A percentile compares a stretch with the other conserved stretches of the same genome.
These are phyloP conservation scores for Cutaneotrichosporon dermatis DNA, from an alignment of 1,284 basidiomycete species.

Conservation along the genomic window DNA sequence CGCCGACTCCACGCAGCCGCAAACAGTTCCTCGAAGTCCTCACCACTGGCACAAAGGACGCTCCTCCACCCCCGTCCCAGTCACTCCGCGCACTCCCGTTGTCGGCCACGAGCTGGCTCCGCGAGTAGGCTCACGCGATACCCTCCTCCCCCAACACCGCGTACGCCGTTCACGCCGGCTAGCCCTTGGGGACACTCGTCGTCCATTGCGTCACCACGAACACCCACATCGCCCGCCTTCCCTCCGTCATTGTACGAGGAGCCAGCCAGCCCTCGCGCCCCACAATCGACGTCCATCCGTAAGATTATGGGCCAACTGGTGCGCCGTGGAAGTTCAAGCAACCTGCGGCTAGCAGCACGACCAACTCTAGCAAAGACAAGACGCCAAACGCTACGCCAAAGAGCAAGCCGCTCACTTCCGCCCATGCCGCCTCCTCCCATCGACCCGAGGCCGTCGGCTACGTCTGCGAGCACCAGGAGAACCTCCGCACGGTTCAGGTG, in stretches of 20 bases:
- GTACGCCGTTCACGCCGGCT: background rate
- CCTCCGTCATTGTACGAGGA: background rate
- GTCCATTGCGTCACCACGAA: background rate
- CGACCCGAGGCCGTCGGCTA: conserved; percentile 47
- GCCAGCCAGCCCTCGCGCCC: background rate
- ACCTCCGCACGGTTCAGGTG: conserved; percentile 66
- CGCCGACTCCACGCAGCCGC: background rate
- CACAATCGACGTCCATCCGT: background rate
- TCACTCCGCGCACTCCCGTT: background rate
- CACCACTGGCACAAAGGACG: background rate
- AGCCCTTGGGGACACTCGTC: background rate
- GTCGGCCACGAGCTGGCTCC: background rate
- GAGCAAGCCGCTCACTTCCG: background rate
- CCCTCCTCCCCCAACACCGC: background rate
- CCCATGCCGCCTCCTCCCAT: background rate
- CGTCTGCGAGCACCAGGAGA: conserved; percentile 79
- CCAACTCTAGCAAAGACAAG: background rate
- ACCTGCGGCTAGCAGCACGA: background rate
- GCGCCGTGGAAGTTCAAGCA: background rate
- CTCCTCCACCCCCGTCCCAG: background rate
- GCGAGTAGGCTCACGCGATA: background rate
- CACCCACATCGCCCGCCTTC: background rate
- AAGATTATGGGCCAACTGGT: conserved; percentile 1
- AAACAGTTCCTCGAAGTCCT: conserved; percentile 4
- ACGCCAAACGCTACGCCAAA: background rate